phyloP scores from a whole-genome alignment of 345 rosid species.

The Rhizophora mangle region DNA sequence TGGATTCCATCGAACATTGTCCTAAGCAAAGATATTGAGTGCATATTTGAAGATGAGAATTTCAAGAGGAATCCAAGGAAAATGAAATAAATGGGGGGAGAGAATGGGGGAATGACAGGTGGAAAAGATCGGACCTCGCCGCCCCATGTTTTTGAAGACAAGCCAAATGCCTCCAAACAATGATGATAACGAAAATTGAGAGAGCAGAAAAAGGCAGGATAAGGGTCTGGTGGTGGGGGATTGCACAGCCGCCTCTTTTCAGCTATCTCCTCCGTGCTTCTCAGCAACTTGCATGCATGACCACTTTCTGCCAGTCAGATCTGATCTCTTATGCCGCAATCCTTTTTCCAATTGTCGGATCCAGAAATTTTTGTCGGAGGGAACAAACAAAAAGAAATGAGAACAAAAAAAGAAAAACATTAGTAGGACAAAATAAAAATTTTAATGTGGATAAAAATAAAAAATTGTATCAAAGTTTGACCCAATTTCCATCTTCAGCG shows the following conservation, averaged over 20 bases:
- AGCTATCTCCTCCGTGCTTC: constrained; percentile 6
- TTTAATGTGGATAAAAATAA: too few species aligned
- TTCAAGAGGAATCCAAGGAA: background rate
- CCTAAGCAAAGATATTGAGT: too few species aligned
- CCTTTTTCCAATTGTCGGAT: background rate
- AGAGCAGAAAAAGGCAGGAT: constrained; percentile 2
- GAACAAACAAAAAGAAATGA: too few species aligned
- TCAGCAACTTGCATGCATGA: constrained; percentile 17
- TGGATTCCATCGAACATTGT: too few species aligned
- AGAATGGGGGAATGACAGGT: constrained; percentile 35
- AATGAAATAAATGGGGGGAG: background rate
- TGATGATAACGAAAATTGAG: constrained; percentile 8
- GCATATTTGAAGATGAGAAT: too few species aligned
- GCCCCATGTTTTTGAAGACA: background rate
- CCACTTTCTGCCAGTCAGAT: background rate
- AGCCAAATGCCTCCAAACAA: background rate
- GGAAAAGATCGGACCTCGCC: constrained; percentile 2
- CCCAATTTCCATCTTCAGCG: too few species aligned
- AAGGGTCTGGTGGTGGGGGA: constrained; percentile 15
- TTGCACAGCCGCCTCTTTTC: constrained; percentile 5
- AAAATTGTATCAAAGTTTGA: too few species aligned
- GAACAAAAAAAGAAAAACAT: too few species aligned
- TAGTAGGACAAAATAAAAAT: too few species aligned
- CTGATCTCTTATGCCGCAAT: constrained; percentile 10
- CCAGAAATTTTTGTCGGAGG: too few species aligned